Base-by-base conservation (phyloP, 23 red algal species). In the Gracilaria vermiculophylla region DNA sequence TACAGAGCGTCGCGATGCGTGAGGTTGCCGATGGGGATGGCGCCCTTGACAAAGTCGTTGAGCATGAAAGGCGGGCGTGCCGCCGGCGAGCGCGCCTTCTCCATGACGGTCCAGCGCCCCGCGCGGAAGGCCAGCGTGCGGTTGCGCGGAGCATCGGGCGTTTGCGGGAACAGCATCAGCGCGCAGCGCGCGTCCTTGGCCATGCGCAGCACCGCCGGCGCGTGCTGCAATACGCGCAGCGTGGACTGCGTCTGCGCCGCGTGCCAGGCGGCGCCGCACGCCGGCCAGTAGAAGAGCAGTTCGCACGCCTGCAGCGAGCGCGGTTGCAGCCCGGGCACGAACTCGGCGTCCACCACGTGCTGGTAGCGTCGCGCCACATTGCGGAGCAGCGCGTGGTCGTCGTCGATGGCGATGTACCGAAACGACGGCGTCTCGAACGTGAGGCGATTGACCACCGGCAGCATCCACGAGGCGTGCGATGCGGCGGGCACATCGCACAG, bases 271-370 rank as follows among this genome's bases (percentile, higher is more conserved):
- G 80, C 56, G 45, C 62, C 80, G 54, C 80, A 35, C 12, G 34
- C 57, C 36, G 80, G 56, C 80, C 80, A 83, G 61, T 83, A 47
- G 39, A 83, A 69, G 36, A 83, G 28, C 58, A 83, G 54, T 17
- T 83, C 80, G 45, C 54, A 65, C 15, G 41, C 17, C 5, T 31
- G 34, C 10, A 54, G 76, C 27, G 34, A 15, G 4, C 3, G 4
- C 24, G 29, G 5, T 23, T 70, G 43, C 35, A 51, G 20, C 24
- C 62, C 32, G 37, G 50, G 32, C 16, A 43, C 20, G 23, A 40
- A 12, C 3, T 83, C 17, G 34, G 29, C 64, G 61, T 83, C 80
- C 80, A 66, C 57, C 15, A 83, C 80, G 34, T 25, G 34, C 19
- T 27, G 10, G 13, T 43, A 49, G 50, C 54, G 16, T 17, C 13